A percentile compares a stretch with the other conserved stretches of the same genome.
These are phyloP conservation scores for Coniosporium apollinis DNA, from an alignment of 495 filamentous ascomycete genomes.

Conservation along the genomic window DNA sequence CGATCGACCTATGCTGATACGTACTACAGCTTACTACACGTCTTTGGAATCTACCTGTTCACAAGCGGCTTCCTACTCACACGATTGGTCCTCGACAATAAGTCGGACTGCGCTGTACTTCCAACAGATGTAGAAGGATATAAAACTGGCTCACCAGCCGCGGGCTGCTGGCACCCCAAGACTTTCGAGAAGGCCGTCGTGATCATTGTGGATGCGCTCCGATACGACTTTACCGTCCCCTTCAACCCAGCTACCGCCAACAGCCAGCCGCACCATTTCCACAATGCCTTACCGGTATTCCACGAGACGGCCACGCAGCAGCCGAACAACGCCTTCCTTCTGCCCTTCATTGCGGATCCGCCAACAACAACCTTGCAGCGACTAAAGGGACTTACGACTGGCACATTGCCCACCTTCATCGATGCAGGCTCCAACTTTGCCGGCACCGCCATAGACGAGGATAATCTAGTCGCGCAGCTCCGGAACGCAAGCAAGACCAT, in stretches of 20 bases:
- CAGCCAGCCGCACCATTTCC: slow-evolving; percentile 49
- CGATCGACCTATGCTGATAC: slow-evolving; percentile 7
- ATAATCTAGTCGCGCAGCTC: slow-evolving; percentile 79
- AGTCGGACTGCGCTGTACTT: slow-evolving; percentile 60
- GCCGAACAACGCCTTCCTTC: slow-evolving; percentile 70
- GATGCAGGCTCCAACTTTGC: slow-evolving; percentile 91
- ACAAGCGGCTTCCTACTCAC: slow-evolving; percentile 95
- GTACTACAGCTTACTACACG: slow-evolving; percentile 46
- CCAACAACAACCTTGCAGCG: slow-evolving; percentile 86
- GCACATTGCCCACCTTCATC: slow-evolving; percentile 85
- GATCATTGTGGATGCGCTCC: slow-evolving; percentile 80
- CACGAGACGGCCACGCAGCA: slow-evolving; percentile 58
- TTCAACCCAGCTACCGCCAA: slow-evolving; percentile 35
- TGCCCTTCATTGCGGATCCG: slow-evolving; percentile 94
- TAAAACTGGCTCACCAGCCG: slow-evolving; percentile 32
- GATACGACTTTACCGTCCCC: slow-evolving; percentile 93
- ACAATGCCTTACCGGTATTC: slow-evolving; percentile 73
- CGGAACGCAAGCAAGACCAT: slow-evolving; percentile 63
- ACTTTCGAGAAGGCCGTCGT: slow-evolving; percentile 83
- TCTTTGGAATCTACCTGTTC: slow-evolving; percentile 75
- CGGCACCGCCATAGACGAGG: slow-evolving; percentile 92
- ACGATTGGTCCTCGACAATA: slow-evolving; percentile 71
- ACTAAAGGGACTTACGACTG: slow-evolving; percentile 86
- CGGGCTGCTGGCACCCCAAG: slow-evolving; percentile 90
- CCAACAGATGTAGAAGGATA: slow-evolving; percentile 33